phyloP scores from a whole-genome alignment of 1,139 yeast species.

The Insectozyma bohioensis region DNA sequence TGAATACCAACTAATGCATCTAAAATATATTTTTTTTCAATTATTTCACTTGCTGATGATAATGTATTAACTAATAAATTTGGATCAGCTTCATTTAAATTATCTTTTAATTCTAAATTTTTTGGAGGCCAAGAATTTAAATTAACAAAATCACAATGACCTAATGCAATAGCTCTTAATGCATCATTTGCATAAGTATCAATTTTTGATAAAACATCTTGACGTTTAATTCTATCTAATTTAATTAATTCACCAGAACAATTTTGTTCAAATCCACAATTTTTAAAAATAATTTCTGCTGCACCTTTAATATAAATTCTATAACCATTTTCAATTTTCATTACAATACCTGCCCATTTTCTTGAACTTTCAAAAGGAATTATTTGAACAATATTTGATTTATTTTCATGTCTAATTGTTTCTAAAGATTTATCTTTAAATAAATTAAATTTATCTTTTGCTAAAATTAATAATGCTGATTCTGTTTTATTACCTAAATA shows the following conservation, averaged over 20 bases:
- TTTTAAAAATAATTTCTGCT: conserved; percentile 76
- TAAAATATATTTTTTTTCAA: conserved; percentile 36
- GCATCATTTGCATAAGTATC: conserved; percentile 71
- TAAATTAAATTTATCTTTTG: conserved; percentile 54
- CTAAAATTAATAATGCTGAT: conserved; percentile 77
- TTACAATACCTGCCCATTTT: conserved; percentile 88
- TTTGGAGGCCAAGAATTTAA: conserved; percentile 65
- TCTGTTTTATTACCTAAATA: conserved; percentile 94
- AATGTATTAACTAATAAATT: conserved; percentile 36
- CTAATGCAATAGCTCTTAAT: conserved; percentile 81
- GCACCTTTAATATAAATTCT: conserved; percentile 88
- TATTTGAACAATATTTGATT: conserved; percentile 54
- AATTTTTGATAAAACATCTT: conserved; percentile 45
- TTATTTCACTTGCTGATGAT: conserved; percentile 25
- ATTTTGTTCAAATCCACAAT: conserved; percentile 47
- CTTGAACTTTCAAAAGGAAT: conserved; percentile 92
- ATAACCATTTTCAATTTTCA: conserved; percentile 48
- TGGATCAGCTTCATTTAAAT: conserved; percentile 47
- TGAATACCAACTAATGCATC: conserved; percentile 88
- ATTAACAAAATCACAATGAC: conserved; percentile 65
- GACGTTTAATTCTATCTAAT: conserved; percentile 33
- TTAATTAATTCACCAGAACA: conserved; percentile 18
- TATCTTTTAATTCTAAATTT: conserved; percentile 28
- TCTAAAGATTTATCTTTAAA: conserved; percentile 39
- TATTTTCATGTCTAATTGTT: conserved; percentile 35